phyloP scores from a whole-genome alignment of 75 land plant genomes.

The Cunninghamia lanceolata region DNA sequence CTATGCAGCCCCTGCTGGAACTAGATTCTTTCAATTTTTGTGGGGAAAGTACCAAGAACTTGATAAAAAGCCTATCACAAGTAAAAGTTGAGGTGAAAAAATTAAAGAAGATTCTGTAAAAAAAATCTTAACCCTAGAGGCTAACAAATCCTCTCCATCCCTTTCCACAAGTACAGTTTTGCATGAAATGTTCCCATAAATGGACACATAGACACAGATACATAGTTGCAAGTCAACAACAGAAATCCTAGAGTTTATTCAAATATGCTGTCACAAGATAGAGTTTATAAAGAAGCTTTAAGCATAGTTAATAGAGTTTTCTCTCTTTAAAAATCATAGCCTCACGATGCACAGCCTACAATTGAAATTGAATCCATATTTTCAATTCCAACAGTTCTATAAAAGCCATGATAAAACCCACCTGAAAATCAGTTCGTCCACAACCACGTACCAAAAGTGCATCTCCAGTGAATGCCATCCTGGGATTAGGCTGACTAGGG shows the following conservation, averaged over 20 bases:
- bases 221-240: not conserved
- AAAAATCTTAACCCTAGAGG: not conserved
- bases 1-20: not conserved
- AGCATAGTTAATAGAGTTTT: not conserved
- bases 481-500: conserved; percentile 75
- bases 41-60: not conserved
- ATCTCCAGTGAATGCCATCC: conserved; percentile 98
- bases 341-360: not conserved
- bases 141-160: not conserved
- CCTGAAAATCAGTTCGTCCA: conserved; percentile 99
- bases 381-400: not conserved
- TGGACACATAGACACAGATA: not conserved
- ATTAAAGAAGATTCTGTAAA: not conserved
- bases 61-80: not conserved
- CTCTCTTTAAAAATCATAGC: not conserved
- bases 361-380: not conserved
- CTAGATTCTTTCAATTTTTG: not conserved
- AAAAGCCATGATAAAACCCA: not conserved
- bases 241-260: not conserved
- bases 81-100: not conserved
- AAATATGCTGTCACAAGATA: not conserved
- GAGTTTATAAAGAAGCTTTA: not conserved
- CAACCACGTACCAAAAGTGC: conserved; percentile 95
- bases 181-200: not conserved
- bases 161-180: not conserved